Evolutionary conservation across 2,329 filamentous ascomycete genomes (phyloP).

Genomic region (Fusarium denticulatum): DNA sequence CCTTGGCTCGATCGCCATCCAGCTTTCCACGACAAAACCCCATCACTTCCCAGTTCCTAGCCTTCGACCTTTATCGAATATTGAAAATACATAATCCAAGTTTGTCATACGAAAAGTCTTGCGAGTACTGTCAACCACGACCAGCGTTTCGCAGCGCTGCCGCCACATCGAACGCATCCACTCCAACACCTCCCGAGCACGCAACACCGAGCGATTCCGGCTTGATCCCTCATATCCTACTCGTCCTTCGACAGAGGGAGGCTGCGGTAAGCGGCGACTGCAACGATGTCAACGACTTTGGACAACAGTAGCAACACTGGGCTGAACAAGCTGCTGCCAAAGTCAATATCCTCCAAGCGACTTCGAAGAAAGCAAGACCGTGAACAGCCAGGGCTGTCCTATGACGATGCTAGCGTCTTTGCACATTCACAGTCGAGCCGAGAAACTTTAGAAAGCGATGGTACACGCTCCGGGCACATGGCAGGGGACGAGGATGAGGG

Average conservation of each 20-base stretch:
- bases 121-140: neutral
- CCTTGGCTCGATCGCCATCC: constrained; percentile 22
- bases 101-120: neutral
- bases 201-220: constrained; percentile 7
- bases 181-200: constrained; percentile 15
- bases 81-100: neutral
- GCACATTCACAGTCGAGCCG: constrained; percentile 51
- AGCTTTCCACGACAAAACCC: constrained; percentile 19
- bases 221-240: neutral
- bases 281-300: constrained; percentile 25
- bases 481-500: constrained; percentile 48
- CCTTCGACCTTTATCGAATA: neutral
- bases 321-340: constrained; percentile 64
- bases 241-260: neutral
- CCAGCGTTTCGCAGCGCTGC: constrained; percentile 6
- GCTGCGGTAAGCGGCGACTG: neutral
- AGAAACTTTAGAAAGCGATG: constrained; percentile 52
- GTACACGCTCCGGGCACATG: constrained; percentile 42
- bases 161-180: constrained; percentile 21
- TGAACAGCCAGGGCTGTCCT: constrained; percentile 45
- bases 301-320: constrained; percentile 47
- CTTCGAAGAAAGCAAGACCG: constrained; percentile 59
- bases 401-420: constrained; percentile 45
- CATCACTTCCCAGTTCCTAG: neutral
- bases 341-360: constrained; percentile 60